Percentiles rank a stretch among this genome's conserved stretches.
phyloP scores from a whole-genome alignment of 257 asterid species.

The Ilex aquifolium region DNA sequence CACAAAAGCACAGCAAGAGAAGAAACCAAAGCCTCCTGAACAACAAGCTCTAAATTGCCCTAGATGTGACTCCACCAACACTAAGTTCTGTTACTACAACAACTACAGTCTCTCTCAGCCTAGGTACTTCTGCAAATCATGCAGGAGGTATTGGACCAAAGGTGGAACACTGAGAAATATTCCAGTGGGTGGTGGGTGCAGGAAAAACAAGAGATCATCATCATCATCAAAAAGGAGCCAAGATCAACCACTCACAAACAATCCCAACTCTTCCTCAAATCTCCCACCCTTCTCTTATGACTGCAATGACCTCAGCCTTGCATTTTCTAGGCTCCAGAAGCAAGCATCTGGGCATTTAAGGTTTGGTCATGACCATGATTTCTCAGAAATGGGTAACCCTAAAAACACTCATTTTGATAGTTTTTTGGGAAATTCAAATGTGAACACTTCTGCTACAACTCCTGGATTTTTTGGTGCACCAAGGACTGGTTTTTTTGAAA shows the following conservation, averaged over 20 bases:
- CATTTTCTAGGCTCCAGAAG: slow-evolving; percentile 63
- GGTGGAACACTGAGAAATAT: slow-evolving; percentile 90
- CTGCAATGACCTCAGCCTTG: slow-evolving; percentile 50
- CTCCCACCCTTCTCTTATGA: slow-evolving; percentile 28
- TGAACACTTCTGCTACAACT: background rate
- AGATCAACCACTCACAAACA: slow-evolving; percentile 29
- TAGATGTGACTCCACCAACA: slow-evolving; percentile 82
- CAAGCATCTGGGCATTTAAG: slow-evolving; percentile 36
- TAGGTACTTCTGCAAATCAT: slow-evolving; percentile 85
- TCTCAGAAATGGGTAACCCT: slow-evolving; percentile 32
- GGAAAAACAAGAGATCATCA: slow-evolving; percentile 59
- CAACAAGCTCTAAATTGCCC: slow-evolving; percentile 76
- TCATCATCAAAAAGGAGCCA: slow-evolving; percentile 45
- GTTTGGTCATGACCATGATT: slow-evolving; percentile 21
- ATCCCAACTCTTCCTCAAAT: slow-evolving; percentile 19
- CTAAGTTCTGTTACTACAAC: slow-evolving; percentile 96
- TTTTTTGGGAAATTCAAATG: background rate
- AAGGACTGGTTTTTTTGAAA: slow-evolving; percentile 40
- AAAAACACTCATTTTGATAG: slow-evolving; percentile 17
- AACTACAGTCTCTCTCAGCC: slow-evolving; percentile 96
- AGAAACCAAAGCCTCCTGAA: slow-evolving; percentile 67
- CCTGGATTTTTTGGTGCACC: slow-evolving; percentile 26
- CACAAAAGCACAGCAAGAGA: slow-evolving; percentile 57
- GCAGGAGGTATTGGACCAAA: slow-evolving; percentile 95
- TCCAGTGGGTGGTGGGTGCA: slow-evolving; percentile 93